Conservation (phyloP, 2,329 filamentous ascomycete genomes). For the Phialemoniopsis sp. region DNA sequence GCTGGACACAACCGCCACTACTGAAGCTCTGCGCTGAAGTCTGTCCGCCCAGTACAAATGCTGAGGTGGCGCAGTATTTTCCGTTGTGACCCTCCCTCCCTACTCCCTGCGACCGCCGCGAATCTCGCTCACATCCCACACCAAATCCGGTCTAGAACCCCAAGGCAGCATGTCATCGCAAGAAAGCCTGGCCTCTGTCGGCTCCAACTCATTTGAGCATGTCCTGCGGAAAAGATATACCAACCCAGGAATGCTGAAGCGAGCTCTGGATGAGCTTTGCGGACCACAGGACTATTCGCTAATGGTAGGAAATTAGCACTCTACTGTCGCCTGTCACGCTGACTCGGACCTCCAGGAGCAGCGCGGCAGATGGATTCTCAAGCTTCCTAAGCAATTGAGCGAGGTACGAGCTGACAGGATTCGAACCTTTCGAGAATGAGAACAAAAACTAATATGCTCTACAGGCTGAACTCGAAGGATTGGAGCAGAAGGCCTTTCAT, state of each 20-base stretch:
- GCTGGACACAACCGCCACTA: too few species aligned
- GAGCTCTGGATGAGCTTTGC: slow-evolving; percentile 6
- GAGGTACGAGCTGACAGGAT: not conserved
- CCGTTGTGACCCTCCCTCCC: too few species aligned
- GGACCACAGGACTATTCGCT: slow-evolving; percentile 10
- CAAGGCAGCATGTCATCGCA: not conserved
- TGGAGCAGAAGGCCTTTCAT: too few species aligned
- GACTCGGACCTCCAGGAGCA: slow-evolving; percentile 3
- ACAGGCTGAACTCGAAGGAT: slow-evolving; percentile 1
- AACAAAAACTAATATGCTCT: not conserved
- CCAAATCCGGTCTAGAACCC: not conserved
- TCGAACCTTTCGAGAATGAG: too few species aligned
- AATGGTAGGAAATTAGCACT: slow-evolving; percentile 4
- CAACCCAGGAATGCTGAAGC: slow-evolving; percentile 10
- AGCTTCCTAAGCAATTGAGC: slow-evolving; percentile 8
- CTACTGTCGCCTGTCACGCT: not conserved
- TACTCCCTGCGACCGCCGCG: too few species aligned
- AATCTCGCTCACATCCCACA: too few species aligned
- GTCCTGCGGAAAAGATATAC: slow-evolving; percentile 12
- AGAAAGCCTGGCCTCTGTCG: not conserved
- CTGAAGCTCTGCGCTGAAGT: too few species aligned
- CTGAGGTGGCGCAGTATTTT: too few species aligned
- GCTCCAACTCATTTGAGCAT: slow-evolving; percentile 4
- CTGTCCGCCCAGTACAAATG: too few species aligned
- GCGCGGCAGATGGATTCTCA: slow-evolving; percentile 9